Evolutionary conservation across 108 stramenopile species (phyloP), one percentile per base, ranked within the genome.

Genomic region (Heterococcus sp.): DNA sequence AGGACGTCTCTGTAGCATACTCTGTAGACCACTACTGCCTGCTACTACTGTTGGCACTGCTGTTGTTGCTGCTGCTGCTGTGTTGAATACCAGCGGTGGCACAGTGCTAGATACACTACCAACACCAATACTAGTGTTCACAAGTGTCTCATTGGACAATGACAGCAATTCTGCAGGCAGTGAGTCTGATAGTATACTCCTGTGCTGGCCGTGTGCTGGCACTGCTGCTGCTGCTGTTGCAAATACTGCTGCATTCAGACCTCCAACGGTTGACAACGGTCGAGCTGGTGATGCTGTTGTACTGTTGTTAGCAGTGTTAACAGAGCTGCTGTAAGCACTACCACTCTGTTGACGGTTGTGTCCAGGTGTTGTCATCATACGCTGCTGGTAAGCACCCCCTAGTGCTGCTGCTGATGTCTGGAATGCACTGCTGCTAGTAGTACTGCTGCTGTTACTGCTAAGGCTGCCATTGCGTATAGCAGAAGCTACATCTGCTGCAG

Each of bases 311-410:
- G 21, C 11, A 65, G 21, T 11, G 64, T 30, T 5, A 30, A 21
- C 0, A 33, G 65, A 30, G 36, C 37, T 37, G 65, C 64, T 30
- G 74, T 31, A 66, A 37, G n/a, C 1, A 66, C 33, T 2, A 37
- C 65, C 65, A 66, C 74, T 66, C 65, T 65, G 58, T 65, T 75
- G 29, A 66, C 74, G 1, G 65, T 65, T 26, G 65, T 28, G 28
- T 32, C 66, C 33, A 66, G 74, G 11, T 65, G 66, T 0, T 65
- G 66, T 2, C 36, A 14, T 32, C 75, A 38, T 8, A 32, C 68
- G 66, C 66, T 75, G 28, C 75, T 65, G 35, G 33, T 35, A 32
- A 31, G 32, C 66, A 38, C 75, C 36, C 37, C 67, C 27, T 65
- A 38, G 36, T 0, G 74, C 74, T 11, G 34, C 65, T 14, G 74